Base-by-base conservation (phyloP, 2,329 filamentous ascomycete species). In the Fragosphaeria purpurea region DNA sequence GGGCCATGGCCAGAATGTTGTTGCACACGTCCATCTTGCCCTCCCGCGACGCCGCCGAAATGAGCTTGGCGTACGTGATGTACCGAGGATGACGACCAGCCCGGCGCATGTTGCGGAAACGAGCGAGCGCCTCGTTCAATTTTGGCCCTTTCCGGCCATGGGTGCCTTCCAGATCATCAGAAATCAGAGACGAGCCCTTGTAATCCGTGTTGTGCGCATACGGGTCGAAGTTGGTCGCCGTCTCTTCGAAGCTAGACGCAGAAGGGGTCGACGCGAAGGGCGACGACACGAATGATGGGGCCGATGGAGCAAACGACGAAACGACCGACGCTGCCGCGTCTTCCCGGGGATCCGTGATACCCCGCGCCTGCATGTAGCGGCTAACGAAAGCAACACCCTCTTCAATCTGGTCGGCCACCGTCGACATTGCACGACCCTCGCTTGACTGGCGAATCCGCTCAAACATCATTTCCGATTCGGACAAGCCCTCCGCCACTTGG, bases 51-150 rank as follows among this genome's bases (percentile, higher is more conserved):
- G 91, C 90, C 52, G 88, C 86, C 45, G 85, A 83, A 61, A 98
- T 95, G 57, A 98, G 75, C 76, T 96, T 97, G 46, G 90, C 89
- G 61, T 97, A 96, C 1, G 90, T 95, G 66, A 95, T 93, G 71
- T 97, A 97, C 53, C 91, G 83, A 48, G 91, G 89, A 65, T 96
- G 89, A 63, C 89, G 84, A 56, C 91, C 90, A 62, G 87, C 81
- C 53, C 90, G 88, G 56, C 93, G 89, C 73, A 96, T 95, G 70
- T 95, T 95, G 65, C 84, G 86, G 69, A 97, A 88, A 59, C 88
- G 85, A 56, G 75, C 76, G 55, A 97, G 71, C 38, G 89, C 88
- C 57, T 95, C 88, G 56, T 84, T 84, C 54, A 96, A 74, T 57
- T 85, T 82, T 48, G 82, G 78, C 30, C 82, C 83, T 57, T 83